Evolutionary conservation across 495 filamentous ascomycete species (phyloP), one percentile per base, ranked within the genome.

Genomic region (Neohortaea acidophila): DNA sequence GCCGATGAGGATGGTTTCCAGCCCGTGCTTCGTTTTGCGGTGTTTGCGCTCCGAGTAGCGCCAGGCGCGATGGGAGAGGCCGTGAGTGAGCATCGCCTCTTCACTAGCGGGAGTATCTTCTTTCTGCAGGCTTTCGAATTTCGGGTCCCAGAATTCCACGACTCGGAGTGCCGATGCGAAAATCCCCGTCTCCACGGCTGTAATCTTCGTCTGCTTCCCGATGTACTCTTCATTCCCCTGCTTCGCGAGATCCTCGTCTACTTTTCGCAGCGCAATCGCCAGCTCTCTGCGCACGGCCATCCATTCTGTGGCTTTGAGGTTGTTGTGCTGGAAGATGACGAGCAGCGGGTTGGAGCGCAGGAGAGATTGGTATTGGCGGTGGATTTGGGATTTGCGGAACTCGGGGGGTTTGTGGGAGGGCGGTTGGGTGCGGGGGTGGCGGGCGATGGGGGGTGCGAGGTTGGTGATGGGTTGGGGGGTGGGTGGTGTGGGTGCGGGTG

Each of bases 281-380:
- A 97, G 62, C 61, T 96, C 91, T 38, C 89, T 76, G 38, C 89
- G 70, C 40, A 97, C 72, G 10, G 76, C 75, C 21, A 74, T 67
- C 87, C 85, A 94, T 70, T 97, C 89, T 27, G 67, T 64, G 3
- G 85, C 74, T 36, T 77, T 80, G 36, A 97, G 65, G 59, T 94
- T 96, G 69, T 86, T 93, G 69, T 96, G 89, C 61, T 96, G 87
- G 68, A 97, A 87, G 51, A 96, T 65, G 42, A 97, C 70, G 53
- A 93, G 77, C 18, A 96, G 61, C 31, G 89, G 85, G 13, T 81
- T 76, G 25, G 85, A 85, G 29, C 81, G 84, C 44, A 97, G 73
- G 43, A 94, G 68, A 6, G 91, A 91, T 41, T 86, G 87, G 64
- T 97, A 97, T 58, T 80, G 72, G 33, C 89, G 77, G 47, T 91